phyloP scores from a whole-genome alignment of 2,329 filamentous ascomycete species.

The Colletotrichum abscissum region DNA sequence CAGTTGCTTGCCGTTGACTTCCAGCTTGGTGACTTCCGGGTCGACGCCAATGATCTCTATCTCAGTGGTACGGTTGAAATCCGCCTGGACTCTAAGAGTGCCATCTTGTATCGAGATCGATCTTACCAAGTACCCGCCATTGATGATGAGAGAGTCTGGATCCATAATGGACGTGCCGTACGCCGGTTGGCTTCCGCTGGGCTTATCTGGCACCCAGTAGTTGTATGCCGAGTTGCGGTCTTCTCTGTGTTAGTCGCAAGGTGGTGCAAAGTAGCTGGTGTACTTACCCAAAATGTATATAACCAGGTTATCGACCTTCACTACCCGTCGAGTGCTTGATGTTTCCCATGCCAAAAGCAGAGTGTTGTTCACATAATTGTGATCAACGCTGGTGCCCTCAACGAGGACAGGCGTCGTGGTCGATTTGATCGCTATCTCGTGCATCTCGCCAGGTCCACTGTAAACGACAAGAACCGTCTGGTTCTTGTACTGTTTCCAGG shows the following conservation, averaged over 20 bases:
- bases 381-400: slow-evolving; percentile 28
- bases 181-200: slow-evolving; percentile 42
- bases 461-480: slow-evolving; percentile 74
- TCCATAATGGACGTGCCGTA: slow-evolving; percentile 50
- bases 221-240: slow-evolving; percentile 76
- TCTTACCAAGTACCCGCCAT: slow-evolving; percentile 73
- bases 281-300: slow-evolving; percentile 64
- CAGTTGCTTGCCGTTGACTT: slow-evolving; percentile 52
- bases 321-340: slow-evolving; percentile 61
- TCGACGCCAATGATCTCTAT: slow-evolving; percentile 78
- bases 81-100: slow-evolving; percentile 73
- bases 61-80: slow-evolving; percentile 76
- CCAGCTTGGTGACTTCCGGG: slow-evolving; percentile 58
- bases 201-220: slow-evolving; percentile 73
- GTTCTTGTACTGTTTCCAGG: slow-evolving; percentile 72
- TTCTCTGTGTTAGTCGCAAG: slow-evolving; percentile 39
- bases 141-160: slow-evolving; percentile 64
- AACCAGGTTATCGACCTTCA: slow-evolving; percentile 60
- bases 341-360: slow-evolving; percentile 58
- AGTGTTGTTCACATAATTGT: slow-evolving; percentile 30
- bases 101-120: slow-evolving; percentile 65
- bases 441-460: slow-evolving; percentile 68
- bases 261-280: neutral
- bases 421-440: slow-evolving; percentile 67
- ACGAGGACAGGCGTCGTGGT: slow-evolving; percentile 52